phyloP scores from a whole-genome alignment of 306 rosid species.

The Dalbergia cochinchinensis region DNA sequence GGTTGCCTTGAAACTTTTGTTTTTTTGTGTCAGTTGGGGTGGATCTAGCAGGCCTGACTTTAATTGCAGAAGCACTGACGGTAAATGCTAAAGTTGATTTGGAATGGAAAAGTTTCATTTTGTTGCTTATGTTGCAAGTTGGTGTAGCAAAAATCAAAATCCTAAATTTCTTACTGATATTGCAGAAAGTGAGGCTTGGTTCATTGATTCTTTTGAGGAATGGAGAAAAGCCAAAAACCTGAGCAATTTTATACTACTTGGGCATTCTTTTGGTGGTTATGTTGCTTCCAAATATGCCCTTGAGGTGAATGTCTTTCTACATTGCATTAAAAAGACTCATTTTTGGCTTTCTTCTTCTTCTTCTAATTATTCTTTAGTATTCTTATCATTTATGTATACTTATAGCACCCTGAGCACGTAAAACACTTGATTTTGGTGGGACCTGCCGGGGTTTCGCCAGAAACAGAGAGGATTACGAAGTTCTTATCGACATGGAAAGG shows the following conservation, averaged over 20 bases:
- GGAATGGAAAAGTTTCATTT: slow-evolving; percentile 9
- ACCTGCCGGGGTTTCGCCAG: slow-evolving; percentile 79
- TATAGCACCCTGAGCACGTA: slow-evolving; percentile 94
- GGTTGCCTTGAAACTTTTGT: slow-evolving; percentile 11
- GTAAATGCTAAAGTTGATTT: slow-evolving; percentile 52
- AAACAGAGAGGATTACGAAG: slow-evolving; percentile 69
- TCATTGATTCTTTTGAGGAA: slow-evolving; percentile 93
- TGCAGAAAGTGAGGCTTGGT: slow-evolving; percentile 98
- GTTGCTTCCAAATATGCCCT: slow-evolving; percentile 94
- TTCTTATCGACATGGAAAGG: slow-evolving; percentile 95
- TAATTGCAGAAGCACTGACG: slow-evolving; percentile 96
- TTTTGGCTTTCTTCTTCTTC: slow-evolving; percentile 25
- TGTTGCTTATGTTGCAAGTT: slow-evolving; percentile 33
- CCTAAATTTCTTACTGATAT: slow-evolving; percentile 42
- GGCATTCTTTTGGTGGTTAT: slow-evolving; percentile 99
- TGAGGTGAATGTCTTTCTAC: slow-evolving; percentile 64
- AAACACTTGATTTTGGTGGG: slow-evolving; percentile 92
- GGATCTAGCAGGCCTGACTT: slow-evolving; percentile 99
- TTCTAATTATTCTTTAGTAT: slow-evolving; percentile 33
- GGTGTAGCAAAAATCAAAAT: slow-evolving; percentile 40
- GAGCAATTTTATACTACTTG: slow-evolving; percentile 83
- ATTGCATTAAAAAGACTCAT: slow-evolving; percentile 27
- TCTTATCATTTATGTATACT: slow-evolving; percentile 39
- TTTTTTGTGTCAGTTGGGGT: slow-evolving; percentile 83
- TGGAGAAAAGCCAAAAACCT: slow-evolving; percentile 98